A percentile compares a stretch with the other conserved stretches of the same genome.
Evolutionary conservation across 805 yeast genomes (phyloP).

Genomic region (Sugiyamaella lignohabitans): DNA sequence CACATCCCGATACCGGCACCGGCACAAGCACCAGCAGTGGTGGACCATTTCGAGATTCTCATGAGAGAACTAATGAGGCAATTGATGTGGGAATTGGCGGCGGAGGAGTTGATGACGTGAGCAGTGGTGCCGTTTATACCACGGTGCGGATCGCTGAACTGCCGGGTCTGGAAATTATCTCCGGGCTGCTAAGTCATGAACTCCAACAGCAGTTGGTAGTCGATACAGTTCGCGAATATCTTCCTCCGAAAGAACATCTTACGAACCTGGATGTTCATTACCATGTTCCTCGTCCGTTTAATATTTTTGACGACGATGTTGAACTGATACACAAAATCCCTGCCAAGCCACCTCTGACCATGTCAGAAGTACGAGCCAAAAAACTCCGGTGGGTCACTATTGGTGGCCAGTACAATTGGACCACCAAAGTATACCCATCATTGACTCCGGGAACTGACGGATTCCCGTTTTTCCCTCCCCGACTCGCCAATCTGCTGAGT

Average conservation of each 20-base stretch:
- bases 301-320: constrained; percentile 21
- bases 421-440: constrained; percentile 37
- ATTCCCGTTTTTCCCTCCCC: constrained; percentile 29
- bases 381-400: constrained; percentile 42
- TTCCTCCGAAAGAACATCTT: constrained; percentile 30
- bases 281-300: constrained; percentile 28
- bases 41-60: no score
- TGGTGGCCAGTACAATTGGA: constrained; percentile 44
- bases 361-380: constrained; percentile 18
- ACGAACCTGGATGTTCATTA: constrained; percentile 30
- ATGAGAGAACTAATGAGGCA: no score
- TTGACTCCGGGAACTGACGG: constrained; percentile 28
- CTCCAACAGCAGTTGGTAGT: constrained; percentile 29
- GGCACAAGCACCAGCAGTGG: not conserved
- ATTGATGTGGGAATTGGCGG: no score
- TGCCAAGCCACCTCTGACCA: constrained; percentile 16
- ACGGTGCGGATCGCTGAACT: constrained; percentile 26
- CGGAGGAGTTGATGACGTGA: no score
- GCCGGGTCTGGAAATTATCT: constrained; percentile 33
- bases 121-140: no score
- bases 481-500: constrained; percentile 21
- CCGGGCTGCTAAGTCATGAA: constrained; percentile 20
- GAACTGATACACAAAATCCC: constrained; percentile 7
- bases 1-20: no score
- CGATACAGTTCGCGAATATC: constrained; percentile 29